phyloP scores from a whole-genome alignment of 1,139 yeast genomes.

The Debaryomyces psychrophilus region DNA sequence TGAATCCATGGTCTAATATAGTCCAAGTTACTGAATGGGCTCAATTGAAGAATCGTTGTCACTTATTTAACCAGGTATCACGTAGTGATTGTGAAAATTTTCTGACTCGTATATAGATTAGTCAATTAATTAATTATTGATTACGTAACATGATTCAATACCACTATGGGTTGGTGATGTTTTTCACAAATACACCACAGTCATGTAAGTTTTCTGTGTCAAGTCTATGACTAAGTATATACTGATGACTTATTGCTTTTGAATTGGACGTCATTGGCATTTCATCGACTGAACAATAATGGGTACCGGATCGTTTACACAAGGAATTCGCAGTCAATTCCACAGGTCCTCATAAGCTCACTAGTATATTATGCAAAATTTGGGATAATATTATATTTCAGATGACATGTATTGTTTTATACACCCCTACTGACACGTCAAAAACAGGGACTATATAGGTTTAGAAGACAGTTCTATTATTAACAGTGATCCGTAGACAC shows the following conservation, averaged over 20 bases:
- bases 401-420: slow-evolving; percentile 3
- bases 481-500: background rate
- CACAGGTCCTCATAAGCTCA: background rate
- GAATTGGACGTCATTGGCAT: too few relatives aligned
- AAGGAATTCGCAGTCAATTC: background rate
- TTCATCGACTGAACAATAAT: background rate
- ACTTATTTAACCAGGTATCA: background rate
- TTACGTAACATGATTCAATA: slow-evolving; percentile 1
- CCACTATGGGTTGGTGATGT: background rate
- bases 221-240: background rate
- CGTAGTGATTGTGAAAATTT: background rate
- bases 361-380: background rate
- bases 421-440: background rate
- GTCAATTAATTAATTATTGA: background rate
- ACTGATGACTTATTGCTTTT: background rate
- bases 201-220: background rate
- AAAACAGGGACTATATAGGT: background rate
- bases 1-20: slow-evolving; percentile 13
- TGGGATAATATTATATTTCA: background rate
- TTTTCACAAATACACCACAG: background rate
- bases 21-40: background rate
- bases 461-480: background rate
- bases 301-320: background rate
- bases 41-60: background rate
- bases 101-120: slow-evolving; percentile 4